Evolutionary conservation across 2,329 filamentous ascomycete genomes (phyloP).

Genomic region (Penicillium sclerotiorum): DNA sequence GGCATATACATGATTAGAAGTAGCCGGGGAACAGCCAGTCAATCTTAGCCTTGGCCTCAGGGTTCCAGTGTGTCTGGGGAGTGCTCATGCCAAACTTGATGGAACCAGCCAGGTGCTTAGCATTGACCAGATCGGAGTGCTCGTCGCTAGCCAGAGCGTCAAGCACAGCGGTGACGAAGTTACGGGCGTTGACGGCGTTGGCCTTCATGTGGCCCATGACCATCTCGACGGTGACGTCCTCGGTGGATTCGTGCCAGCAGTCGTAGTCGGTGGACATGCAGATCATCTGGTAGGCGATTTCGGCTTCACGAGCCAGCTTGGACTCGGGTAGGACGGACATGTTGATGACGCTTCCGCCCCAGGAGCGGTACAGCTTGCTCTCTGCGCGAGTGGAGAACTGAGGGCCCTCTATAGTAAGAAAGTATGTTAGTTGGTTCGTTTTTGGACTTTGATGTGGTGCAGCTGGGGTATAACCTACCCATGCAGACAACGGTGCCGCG

Average conservation of each 20-base stretch:
- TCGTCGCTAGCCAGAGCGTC: constrained; percentile 81
- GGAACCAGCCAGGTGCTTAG: constrained; percentile 77
- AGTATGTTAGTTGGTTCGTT: neutral
- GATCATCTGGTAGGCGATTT: constrained; percentile 97
- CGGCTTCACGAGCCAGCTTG: constrained; percentile 93
- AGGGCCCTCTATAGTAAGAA: constrained; percentile 71
- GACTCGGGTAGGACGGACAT: constrained; percentile 96
- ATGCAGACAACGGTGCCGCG: constrained; percentile 88
- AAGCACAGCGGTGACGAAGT: constrained; percentile 81
- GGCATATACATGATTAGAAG: constrained; percentile 44
- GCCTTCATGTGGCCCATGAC: constrained; percentile 96
- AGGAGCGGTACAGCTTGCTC: constrained; percentile 89
- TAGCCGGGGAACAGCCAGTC: constrained; percentile 88
- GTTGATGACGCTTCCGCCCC: constrained; percentile 95
- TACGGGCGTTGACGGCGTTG: constrained; percentile 84
- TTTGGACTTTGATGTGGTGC: neutral
- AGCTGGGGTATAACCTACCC: constrained; percentile 57
- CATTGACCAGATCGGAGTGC: constrained; percentile 72
- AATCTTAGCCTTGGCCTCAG: constrained; percentile 76
- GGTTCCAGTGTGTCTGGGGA: constrained; percentile 70
- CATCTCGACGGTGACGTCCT: constrained; percentile 90
- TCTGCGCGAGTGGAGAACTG: constrained; percentile 97
- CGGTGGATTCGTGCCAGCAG: constrained; percentile 85
- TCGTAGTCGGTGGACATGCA: constrained; percentile 99
- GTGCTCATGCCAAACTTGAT: constrained; percentile 85